phyloP scores from a whole-genome alignment of 805 yeast species.

The Isabelozyma rhagii region DNA sequence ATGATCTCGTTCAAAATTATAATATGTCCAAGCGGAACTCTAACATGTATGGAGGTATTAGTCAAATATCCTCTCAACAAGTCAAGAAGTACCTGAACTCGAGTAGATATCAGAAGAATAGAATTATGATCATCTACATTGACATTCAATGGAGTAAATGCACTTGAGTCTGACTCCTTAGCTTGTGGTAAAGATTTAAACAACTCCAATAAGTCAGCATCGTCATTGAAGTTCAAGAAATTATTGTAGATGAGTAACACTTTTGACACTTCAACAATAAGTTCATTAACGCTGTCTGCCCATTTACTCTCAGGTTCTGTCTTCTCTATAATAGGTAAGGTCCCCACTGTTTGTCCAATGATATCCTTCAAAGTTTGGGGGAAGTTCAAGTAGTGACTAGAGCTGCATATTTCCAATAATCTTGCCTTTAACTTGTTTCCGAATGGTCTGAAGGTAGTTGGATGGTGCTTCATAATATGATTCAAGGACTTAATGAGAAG shows the following conservation, averaged over 20 bases:
- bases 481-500: constrained; percentile 32
- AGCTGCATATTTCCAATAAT: constrained; percentile 32
- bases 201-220: constrained; percentile 43
- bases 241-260: constrained; percentile 56
- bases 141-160: constrained; percentile 49
- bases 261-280: constrained; percentile 53
- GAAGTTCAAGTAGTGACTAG: constrained; percentile 33
- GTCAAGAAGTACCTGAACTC: constrained; percentile 46
- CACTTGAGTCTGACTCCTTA: constrained; percentile 11
- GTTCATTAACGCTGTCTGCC: constrained; percentile 43
- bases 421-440: constrained; percentile 57
- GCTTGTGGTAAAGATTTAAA: constrained; percentile 31
- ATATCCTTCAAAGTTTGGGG: constrained; percentile 36
- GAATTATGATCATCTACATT: constrained; percentile 58
- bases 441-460: constrained; percentile 81
- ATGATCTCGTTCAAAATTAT: constrained; percentile 52
- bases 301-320: constrained; percentile 45
- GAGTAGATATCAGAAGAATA: constrained; percentile 47
- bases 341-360: constrained; percentile 51
- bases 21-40: constrained; percentile 62
- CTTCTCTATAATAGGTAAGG: constrained; percentile 56
- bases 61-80: constrained; percentile 38
- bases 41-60: constrained; percentile 53
- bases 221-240: constrained; percentile 56
- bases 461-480: constrained; percentile 49